These are phyloP conservation scores for Xylaria sp. DNA, from an alignment of 2,329 filamentous ascomycete genomes.

Conservation along the genomic window DNA sequence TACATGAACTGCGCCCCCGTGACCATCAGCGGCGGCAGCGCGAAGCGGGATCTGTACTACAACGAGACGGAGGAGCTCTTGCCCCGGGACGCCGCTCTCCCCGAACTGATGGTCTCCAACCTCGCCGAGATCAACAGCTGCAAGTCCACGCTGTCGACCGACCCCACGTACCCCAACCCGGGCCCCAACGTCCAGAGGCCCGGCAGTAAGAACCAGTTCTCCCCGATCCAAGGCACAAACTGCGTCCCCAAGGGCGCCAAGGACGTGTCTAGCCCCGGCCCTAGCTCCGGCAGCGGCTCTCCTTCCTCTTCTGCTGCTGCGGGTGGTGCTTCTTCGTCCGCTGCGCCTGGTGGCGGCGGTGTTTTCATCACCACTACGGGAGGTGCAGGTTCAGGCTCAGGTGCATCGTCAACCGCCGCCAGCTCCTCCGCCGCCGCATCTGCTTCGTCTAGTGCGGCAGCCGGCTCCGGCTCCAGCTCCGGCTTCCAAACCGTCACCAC, in stretches of 20 bases:
- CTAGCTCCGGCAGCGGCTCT: constrained; percentile 34
- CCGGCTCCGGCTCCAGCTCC: background rate
- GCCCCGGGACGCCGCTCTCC: constrained; percentile 62
- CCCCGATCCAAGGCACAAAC: constrained; percentile 43
- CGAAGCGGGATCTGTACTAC: constrained; percentile 39
- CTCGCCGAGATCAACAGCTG: constrained; percentile 64
- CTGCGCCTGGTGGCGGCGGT: background rate
- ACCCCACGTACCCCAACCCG: constrained; percentile 72
- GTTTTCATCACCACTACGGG: background rate
- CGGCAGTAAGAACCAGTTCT: constrained; percentile 49
- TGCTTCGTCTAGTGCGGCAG: background rate
- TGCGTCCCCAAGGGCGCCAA: constrained; percentile 47
- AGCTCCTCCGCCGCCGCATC: constrained; percentile 9
- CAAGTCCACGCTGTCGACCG: constrained; percentile 60
- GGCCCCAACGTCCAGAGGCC: constrained; percentile 64
- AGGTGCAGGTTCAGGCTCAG: background rate
- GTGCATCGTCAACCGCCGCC: background rate
- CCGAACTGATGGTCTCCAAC: constrained; percentile 77
- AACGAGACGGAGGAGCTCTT: constrained; percentile 51
- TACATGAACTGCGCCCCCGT: constrained; percentile 82
- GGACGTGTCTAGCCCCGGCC: constrained; percentile 36
- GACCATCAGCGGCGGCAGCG: constrained; percentile 58
- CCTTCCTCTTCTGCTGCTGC: background rate
- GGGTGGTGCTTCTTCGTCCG: no score
- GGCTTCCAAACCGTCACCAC: constrained; percentile 26